phyloP scores from a whole-genome alignment of 2,329 filamentous ascomycete species.

The Aspergillus glaucus region DNA sequence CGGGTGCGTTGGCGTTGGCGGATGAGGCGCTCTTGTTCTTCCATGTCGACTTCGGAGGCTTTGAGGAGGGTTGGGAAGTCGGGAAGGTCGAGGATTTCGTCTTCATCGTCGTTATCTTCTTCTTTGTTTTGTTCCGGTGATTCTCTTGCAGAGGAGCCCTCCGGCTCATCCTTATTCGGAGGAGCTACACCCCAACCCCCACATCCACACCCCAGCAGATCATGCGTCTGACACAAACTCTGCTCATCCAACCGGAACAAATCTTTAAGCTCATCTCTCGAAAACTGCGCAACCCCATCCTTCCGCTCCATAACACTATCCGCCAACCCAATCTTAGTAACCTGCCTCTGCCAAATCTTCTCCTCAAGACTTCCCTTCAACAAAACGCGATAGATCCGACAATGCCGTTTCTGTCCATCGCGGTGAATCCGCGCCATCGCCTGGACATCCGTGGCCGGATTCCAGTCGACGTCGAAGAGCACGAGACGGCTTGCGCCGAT shows the following conservation, averaged over 20 bases:
- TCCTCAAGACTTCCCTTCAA: constrained; percentile 65
- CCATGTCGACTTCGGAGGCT: constrained; percentile 35
- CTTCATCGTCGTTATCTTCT: constrained; percentile 16
- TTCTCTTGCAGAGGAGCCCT: neutral
- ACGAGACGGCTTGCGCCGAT: constrained; percentile 64
- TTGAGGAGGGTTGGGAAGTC: constrained; percentile 30
- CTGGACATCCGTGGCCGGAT: constrained; percentile 65
- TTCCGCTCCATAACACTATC: constrained; percentile 67
- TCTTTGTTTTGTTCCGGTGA: constrained; percentile 9
- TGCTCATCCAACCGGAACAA: constrained; percentile 60
- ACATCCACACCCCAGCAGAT: constrained; percentile 59
- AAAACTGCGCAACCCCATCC: constrained; percentile 54
- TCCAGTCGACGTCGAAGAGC: constrained; percentile 71
- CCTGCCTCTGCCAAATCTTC: constrained; percentile 68
- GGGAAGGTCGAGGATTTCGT: constrained; percentile 24
- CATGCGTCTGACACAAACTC: constrained; percentile 60
- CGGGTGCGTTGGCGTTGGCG: constrained; percentile 12
- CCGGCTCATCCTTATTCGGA: constrained; percentile 5
- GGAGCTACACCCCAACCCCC: constrained; percentile 44
- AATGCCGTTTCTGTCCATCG: constrained; percentile 62
- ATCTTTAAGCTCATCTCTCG: constrained; percentile 59
- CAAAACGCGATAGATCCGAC: constrained; percentile 63
- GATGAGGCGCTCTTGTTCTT: constrained; percentile 27
- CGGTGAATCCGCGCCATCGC: constrained; percentile 70
- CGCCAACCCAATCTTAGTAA: constrained; percentile 64